phyloP scores from a whole-genome alignment of 108 stramenopile genomes.

The Poteriospumella lacustris region DNA sequence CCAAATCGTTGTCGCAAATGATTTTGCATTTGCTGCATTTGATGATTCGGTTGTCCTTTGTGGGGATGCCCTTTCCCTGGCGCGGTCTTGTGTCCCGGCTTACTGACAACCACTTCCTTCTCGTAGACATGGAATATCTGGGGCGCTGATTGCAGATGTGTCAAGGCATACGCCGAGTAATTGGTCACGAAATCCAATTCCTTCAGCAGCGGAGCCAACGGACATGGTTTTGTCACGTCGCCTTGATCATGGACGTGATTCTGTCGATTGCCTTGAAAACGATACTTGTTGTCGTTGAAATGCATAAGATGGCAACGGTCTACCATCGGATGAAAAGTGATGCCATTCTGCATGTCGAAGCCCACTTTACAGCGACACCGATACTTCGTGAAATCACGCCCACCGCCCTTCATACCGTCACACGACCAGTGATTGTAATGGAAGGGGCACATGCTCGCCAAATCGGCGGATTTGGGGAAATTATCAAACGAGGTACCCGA shows the following conservation, averaged over 20 bases:
- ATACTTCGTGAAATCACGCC: background rate
- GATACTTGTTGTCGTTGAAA: constrained; percentile 22
- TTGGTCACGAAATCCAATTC: too few species aligned
- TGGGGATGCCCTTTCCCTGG: too few species aligned
- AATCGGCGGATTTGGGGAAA: constrained; percentile 15
- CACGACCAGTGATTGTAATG: constrained; percentile 25
- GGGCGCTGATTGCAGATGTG: too few species aligned
- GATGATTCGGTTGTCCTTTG: too few species aligned
- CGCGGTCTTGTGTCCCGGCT: too few species aligned
- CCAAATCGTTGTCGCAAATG: too few species aligned
- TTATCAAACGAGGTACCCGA: constrained; percentile 5
- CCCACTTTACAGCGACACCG: constrained; percentile 2
- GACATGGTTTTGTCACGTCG: background rate
- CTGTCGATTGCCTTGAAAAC: background rate
- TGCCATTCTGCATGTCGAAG: constrained; percentile 11
- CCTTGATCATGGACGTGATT: constrained; percentile 16
- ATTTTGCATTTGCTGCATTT: too few species aligned
- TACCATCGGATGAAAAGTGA: background rate
- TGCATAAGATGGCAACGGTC: background rate
- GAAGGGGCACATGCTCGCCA: background rate
- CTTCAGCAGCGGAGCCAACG: background rate
- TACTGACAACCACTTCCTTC: too few species aligned
- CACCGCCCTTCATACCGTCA: constrained; percentile 10
- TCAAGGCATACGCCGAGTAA: too few species aligned
- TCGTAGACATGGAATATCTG: too few species aligned